Evolutionary conservation across 768 basidiomycete genomes (phyloP).

Genomic region (Serendipita sp.): DNA sequence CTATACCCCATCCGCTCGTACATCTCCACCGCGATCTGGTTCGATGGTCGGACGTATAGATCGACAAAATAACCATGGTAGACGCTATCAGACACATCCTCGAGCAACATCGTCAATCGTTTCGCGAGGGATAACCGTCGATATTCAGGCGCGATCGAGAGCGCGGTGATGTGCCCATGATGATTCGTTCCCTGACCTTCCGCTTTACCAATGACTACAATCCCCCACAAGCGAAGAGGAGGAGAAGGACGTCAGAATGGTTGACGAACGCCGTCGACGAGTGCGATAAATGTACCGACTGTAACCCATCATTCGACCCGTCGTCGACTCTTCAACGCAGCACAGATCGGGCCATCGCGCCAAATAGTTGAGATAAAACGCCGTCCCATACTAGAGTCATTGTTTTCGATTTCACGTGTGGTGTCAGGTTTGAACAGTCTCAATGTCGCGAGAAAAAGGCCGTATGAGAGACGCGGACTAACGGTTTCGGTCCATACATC

Average conservation of each 20-base stretch:
- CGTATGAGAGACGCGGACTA: constrained; percentile 18
- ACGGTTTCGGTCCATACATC: constrained; percentile 98
- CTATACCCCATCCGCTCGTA: constrained; percentile 90
- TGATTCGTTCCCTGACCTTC: constrained; percentile 63
- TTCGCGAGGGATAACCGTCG: constrained; percentile 76
- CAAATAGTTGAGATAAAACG: constrained; percentile 80
- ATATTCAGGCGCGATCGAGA: constrained; percentile 89
- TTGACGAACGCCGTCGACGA: constrained; percentile 1
- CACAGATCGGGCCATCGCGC: constrained; percentile 87
- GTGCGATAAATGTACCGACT: constrained; percentile 35
- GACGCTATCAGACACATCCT: constrained; percentile 64
- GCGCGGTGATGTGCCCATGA: constrained; percentile 90
- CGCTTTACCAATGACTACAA: constrained; percentile 80
- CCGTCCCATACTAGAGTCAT: constrained; percentile 57
- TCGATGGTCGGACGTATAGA: constrained; percentile 85
- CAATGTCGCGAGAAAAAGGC: not conserved
- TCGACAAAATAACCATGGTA: constrained; percentile 88
- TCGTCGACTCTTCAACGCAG: constrained; percentile 65
- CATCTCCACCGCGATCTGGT: constrained; percentile 70
- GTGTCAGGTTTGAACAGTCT: too few relatives aligned
- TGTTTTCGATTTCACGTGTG: not conserved
- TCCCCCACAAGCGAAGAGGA: constrained; percentile 1
- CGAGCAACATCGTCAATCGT: constrained; percentile 75
- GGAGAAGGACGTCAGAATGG: not conserved
- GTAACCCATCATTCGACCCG: constrained; percentile 82